Conservation (phyloP, 371 early-diverging fungal species). For the Pancytospora epiphaga region DNA sequence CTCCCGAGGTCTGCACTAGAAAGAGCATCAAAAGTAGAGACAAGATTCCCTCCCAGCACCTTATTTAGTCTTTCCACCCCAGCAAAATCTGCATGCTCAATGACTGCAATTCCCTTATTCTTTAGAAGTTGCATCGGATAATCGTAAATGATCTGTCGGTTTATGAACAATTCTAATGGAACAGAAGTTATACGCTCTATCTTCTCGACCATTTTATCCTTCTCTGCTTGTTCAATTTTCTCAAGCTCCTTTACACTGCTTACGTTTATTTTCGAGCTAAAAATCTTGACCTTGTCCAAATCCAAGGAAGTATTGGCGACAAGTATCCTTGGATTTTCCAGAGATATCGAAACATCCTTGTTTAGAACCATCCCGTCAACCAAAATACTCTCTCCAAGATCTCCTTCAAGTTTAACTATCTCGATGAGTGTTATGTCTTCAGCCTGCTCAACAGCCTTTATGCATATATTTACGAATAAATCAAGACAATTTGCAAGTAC, state of each 20-base stretch:
- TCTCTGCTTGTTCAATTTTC: slow-evolving; percentile 92
- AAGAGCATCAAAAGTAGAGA: slow-evolving; percentile 80
- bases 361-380: slow-evolving; percentile 93
- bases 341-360: slow-evolving; percentile 86
- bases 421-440: slow-evolving; percentile 85
- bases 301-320: slow-evolving; percentile 86
- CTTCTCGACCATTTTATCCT: slow-evolving; percentile 91
- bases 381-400: slow-evolving; percentile 83
- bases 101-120: slow-evolving; percentile 80
- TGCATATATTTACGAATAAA: slow-evolving; percentile 83
- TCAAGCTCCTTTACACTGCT: slow-evolving; percentile 88
- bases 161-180: slow-evolving; percentile 77
- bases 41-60: slow-evolving; percentile 75
- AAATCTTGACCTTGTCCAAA: slow-evolving; percentile 97
- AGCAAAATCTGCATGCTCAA: slow-evolving; percentile 98
- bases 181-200: slow-evolving; percentile 76
- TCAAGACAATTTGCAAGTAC: slow-evolving; percentile 88
- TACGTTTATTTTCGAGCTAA: slow-evolving; percentile 89
- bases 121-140: slow-evolving; percentile 96
- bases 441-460: slow-evolving; percentile 76
- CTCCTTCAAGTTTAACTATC: slow-evolving; percentile 92
- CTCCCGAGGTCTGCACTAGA: slow-evolving; percentile 78
- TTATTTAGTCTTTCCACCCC: slow-evolving; percentile 80
- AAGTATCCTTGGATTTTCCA: slow-evolving; percentile 82
- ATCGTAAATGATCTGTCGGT: slow-evolving; percentile 99